phyloP scores from a whole-genome alignment of 1,284 basidiomycete species.

The Microbotryomycetes sp. region DNA sequence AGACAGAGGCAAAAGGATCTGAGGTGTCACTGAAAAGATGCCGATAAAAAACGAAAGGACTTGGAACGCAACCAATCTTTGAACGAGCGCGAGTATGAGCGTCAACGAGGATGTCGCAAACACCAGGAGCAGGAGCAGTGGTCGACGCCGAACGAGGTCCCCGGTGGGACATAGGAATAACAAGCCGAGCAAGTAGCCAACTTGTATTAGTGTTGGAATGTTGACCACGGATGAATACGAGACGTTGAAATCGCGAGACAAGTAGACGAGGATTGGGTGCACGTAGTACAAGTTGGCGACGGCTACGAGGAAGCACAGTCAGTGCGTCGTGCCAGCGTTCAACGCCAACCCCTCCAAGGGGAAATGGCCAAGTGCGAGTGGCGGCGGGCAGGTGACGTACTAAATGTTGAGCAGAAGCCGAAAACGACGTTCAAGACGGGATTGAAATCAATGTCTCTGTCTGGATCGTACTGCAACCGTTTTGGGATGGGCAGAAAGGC shows the following conservation, averaged over 20 bases:
- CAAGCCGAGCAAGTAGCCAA: constrained; percentile 54
- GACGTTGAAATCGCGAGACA: constrained; percentile 8
- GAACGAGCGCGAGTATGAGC: constrained; percentile 50
- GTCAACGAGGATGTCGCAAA: constrained; percentile 42
- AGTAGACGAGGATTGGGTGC: constrained; percentile 58
- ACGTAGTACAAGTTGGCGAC: constrained; percentile 64
- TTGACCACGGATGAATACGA: constrained; percentile 54
- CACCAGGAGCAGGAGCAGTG: constrained; percentile 51
- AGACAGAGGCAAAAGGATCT: constrained; percentile 54
- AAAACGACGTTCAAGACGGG: constrained; percentile 56
- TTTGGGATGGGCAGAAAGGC: constrained; percentile 60
- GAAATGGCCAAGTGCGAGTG: neutral
- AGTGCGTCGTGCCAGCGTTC: neutral
- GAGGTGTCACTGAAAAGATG: constrained; percentile 34
- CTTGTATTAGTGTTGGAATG: constrained; percentile 51
- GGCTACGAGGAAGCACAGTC: constrained; percentile 8
- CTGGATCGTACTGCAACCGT: constrained; percentile 54
- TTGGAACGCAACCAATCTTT: constrained; percentile 50
- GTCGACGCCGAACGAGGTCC: constrained; percentile 55
- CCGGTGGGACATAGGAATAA: constrained; percentile 58
- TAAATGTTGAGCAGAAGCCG: constrained; percentile 60
- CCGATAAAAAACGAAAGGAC: constrained; percentile 43
- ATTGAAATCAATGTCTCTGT: constrained; percentile 55
- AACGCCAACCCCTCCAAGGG: no score
- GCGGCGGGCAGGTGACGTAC: neutral